Base-by-base conservation (phyloP, 768 basidiomycete genomes). In the Mrakia blollopis region DNA sequence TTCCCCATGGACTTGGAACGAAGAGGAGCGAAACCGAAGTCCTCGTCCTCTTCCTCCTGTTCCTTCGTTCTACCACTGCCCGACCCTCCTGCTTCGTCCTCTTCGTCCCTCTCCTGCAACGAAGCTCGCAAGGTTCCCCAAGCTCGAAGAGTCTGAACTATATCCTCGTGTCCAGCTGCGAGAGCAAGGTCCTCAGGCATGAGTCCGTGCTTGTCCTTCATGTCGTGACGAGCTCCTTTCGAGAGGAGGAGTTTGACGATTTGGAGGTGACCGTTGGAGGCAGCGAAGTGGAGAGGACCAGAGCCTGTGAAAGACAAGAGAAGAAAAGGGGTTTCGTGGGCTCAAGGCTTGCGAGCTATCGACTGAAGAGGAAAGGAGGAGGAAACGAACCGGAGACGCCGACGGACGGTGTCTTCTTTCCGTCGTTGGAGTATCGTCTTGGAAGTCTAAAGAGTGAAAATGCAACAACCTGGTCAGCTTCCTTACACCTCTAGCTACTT, bases 261-360 rank as follows among this genome's bases (percentile, higher is more conserved):
- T 35, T 86, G 84, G 41, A 88, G 88, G 84, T 99, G 93, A 4
- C 95, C 95, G 80, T 97, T 94, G 39, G 96, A 94, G 47, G 94
- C 91, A 21, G 97, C 96, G 82, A 98, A 99, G 83, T 99, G 97
- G 35, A 98, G 89, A 0, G 97, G 93, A 0, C 96, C 97, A 5
- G 91, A 91, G 44, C 94, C 95, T 81, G 81, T 60, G 37, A 50
- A 72, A 18, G 47, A 21, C 9, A 11, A 50, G 7, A 3, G 18
- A 16, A 50, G 9, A 2, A 7, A 50, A 14, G 47, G 13, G 47
- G 61, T 73, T 47, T 44, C 50, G 18, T 52, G 18, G n/a, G 35
- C 30, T 60, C 18, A 21, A 18, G 39, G 35, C 28, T n/a, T 30
- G 25, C 37, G 30, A 25, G 14, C 25, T 13, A 39, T 0, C 4